phyloP scores from a whole-genome alignment of 495 filamentous ascomycete species.

The Podospora tetraspora region DNA sequence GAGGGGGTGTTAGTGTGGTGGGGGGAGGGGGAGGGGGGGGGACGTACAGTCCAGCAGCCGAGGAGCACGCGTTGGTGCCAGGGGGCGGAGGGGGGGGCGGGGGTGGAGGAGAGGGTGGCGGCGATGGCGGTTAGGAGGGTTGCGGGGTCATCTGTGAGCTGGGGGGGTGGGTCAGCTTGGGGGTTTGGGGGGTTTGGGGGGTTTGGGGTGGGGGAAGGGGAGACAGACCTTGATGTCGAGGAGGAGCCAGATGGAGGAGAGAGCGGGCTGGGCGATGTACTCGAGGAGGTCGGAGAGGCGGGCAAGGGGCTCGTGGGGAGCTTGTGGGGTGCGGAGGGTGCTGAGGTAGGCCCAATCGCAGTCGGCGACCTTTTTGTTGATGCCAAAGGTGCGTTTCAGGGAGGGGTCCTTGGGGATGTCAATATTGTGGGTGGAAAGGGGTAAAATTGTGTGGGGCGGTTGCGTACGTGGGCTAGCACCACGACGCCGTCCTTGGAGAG shows the following conservation, averaged over 20 bases:
- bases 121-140: constrained; percentile 63
- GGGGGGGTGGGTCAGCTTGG: constrained; percentile 8
- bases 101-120: constrained; percentile 52
- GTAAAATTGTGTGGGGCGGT: not conserved
- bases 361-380: constrained; percentile 62
- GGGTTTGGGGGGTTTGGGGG: constrained; percentile 3
- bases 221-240: constrained; percentile 76
- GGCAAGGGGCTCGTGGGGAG: constrained; percentile 67
- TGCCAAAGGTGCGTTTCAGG: constrained; percentile 75
- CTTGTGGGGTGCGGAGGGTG: constrained; percentile 58
- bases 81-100: constrained; percentile 34
- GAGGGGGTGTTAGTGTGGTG: constrained; percentile 4
- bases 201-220: not conserved
- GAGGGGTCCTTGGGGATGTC: constrained; percentile 55
- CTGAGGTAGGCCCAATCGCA: constrained; percentile 69
- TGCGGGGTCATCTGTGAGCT: constrained; percentile 62
- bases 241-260: constrained; percentile 69
- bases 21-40: not conserved
- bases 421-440: not conserved
- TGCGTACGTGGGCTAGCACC: constrained; percentile 71
- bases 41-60: constrained; percentile 69
- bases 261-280: constrained; percentile 55
- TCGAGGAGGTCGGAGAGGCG: constrained; percentile 69
- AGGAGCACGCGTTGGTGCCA: constrained; percentile 72
- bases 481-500: constrained; percentile 77